Percentiles rank a stretch among this genome's conserved stretches.
Evolutionary conservation across 192 early-diverging fungal genomes (phyloP).

Genomic region (Lobulomyces angularis): DNA sequence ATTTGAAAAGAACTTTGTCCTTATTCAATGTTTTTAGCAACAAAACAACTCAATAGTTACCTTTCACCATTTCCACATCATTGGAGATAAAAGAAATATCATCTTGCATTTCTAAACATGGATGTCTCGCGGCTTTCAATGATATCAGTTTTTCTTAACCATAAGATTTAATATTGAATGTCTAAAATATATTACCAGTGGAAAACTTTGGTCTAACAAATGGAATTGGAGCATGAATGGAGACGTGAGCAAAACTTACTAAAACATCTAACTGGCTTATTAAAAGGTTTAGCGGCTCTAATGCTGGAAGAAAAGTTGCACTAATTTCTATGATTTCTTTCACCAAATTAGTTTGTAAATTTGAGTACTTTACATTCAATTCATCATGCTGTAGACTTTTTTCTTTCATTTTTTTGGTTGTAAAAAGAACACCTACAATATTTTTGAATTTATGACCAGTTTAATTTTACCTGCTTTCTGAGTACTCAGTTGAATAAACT

Average conservation of each 20-base stretch:
- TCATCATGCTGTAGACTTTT: constrained; percentile 51
- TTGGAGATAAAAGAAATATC: constrained; percentile 89
- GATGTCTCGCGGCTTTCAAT: constrained; percentile 71
- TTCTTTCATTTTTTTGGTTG: constrained; percentile 55
- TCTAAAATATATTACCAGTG: constrained; percentile 23
- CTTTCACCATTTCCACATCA: constrained; percentile 62
- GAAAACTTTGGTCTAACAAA: constrained; percentile 68
- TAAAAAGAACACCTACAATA: constrained; percentile 81
- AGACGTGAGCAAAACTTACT: constrained; percentile 75
- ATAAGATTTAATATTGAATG: constrained; percentile 7
- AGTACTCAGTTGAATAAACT: constrained; percentile 75
- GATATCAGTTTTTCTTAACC: constrained; percentile 51
- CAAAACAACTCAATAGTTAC: constrained; percentile 15
- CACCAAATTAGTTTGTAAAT: constrained; percentile 58
- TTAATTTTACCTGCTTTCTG: constrained; percentile 82
- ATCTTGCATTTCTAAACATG: constrained; percentile 87
- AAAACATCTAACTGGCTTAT: constrained; percentile 82
- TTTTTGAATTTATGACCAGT: too few species aligned
- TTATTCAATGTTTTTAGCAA: background rate
- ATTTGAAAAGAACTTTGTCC: constrained; percentile 50
- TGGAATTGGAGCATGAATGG: constrained; percentile 67
- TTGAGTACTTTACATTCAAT: constrained; percentile 48
- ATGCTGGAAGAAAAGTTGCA: constrained; percentile 66
- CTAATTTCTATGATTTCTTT: constrained; percentile 82
- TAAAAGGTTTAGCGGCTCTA: constrained; percentile 63